phyloP scores from a whole-genome alignment of 805 yeast genomes.

The Isabelozyma pseudorhagii region DNA sequence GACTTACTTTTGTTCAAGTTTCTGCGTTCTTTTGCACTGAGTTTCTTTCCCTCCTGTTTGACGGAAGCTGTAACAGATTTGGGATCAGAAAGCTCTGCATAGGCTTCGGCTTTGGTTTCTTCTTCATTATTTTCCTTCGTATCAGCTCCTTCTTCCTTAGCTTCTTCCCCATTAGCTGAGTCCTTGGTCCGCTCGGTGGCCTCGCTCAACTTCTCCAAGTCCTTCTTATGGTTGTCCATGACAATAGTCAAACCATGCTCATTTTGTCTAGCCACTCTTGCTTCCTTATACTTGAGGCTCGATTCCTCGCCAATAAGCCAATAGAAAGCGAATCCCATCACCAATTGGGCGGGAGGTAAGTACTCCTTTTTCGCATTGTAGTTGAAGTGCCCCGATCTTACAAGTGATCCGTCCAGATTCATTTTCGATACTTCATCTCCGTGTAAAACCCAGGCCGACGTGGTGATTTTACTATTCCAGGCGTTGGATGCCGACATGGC shows the following conservation, averaged over 20 bases:
- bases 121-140: background rate
- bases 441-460: slow-evolving; percentile 83
- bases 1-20: slow-evolving; percentile 2
- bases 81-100: background rate
- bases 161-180: background rate
- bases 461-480: slow-evolving; percentile 82
- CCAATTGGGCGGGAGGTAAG: slow-evolving; percentile 78
- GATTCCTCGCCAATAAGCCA: slow-evolving; percentile 67
- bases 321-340: slow-evolving; percentile 84
- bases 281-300: slow-evolving; percentile 26
- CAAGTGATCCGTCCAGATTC: slow-evolving; percentile 55
- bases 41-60: slow-evolving; percentile 2
- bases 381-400: slow-evolving; percentile 62
- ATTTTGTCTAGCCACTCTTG: slow-evolving; percentile 28
- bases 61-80: background rate
- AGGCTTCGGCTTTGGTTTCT: background rate
- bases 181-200: background rate
- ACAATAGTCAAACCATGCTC: slow-evolving; percentile 37
- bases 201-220: slow-evolving; percentile 18
- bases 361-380: slow-evolving; percentile 52
- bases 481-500: slow-evolving; percentile 81
- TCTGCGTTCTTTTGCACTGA: slow-evolving; percentile 7
- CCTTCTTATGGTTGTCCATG: slow-evolving; percentile 34
- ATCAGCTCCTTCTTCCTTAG: background rate
- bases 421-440: slow-evolving; percentile 68